phyloP scores from a whole-genome alignment of 306 rosid species.

The Trifolium fragiferum region DNA sequence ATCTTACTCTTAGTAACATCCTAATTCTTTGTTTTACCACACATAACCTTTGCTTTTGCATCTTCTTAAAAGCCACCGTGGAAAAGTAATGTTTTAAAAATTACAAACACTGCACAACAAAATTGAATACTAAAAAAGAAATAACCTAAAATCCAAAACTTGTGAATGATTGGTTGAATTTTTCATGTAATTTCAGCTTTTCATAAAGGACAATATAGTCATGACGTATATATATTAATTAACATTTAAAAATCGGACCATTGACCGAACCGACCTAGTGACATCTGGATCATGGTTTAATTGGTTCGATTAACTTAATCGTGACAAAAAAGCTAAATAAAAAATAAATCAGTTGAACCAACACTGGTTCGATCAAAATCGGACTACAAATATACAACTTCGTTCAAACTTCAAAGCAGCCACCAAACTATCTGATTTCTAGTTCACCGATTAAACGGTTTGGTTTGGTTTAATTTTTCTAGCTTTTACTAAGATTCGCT shows the following conservation, averaged over 20 bases:
- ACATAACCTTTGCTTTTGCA: slow-evolving; percentile 40
- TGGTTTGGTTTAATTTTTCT: too few relatives aligned
- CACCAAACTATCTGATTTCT: too few relatives aligned
- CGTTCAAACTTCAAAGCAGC: too few relatives aligned
- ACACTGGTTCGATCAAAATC: neutral
- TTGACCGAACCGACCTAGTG: neutral
- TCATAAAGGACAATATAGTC: slow-evolving; percentile 48
- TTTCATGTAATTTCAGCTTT: slow-evolving; percentile 31
- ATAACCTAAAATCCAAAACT: slow-evolving; percentile 51
- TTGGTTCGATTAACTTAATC: neutral
- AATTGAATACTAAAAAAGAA: slow-evolving; percentile 1
- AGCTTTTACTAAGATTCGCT: too few relatives aligned
- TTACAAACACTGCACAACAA: slow-evolving; percentile 27
- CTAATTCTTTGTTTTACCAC: slow-evolving; percentile 22
- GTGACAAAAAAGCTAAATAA: neutral
- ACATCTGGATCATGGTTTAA: neutral
- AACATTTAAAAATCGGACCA: neutral
- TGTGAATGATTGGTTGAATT: slow-evolving; percentile 48
- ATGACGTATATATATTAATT: neutral
- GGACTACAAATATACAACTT: too few relatives aligned
- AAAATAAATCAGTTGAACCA: neutral
- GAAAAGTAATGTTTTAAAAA: slow-evolving; percentile 22
- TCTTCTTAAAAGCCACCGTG: slow-evolving; percentile 47
- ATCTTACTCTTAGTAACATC: slow-evolving; percentile 30
- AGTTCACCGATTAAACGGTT: too few relatives aligned